Conservation (phyloP, 805 yeast species). For the Pichia cephalocereana region DNA sequence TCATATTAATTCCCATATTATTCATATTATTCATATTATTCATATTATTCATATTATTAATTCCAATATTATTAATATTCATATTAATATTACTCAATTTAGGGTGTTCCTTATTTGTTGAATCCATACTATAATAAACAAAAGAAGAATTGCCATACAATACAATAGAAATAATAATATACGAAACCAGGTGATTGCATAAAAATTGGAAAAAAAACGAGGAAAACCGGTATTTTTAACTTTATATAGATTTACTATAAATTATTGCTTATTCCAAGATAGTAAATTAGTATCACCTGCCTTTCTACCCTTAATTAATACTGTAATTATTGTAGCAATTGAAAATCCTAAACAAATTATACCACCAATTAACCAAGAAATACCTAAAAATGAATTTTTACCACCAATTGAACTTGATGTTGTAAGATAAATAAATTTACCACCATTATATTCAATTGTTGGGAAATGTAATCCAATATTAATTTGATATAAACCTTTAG, state of each 20-base stretch:
- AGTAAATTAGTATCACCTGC: constrained; percentile 62
- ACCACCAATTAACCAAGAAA: constrained; percentile 69
- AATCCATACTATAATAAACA: too few species aligned
- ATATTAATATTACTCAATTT: too few species aligned
- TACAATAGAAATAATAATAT: too few species aligned
- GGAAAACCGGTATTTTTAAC: too few species aligned
- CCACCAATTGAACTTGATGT: constrained; percentile 73
- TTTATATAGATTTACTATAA: too few species aligned
- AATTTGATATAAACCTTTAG: constrained; percentile 54
- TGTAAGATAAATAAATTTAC: constrained; percentile 55
- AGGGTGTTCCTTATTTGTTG: too few species aligned
- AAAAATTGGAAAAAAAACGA: too few species aligned
- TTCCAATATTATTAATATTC: too few species aligned
- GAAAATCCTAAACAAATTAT: constrained; percentile 56
- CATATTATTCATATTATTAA: too few species aligned
- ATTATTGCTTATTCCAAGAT: constrained; percentile 57
- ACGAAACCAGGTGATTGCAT: too few species aligned
- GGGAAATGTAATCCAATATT: constrained; percentile 73
- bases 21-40: neutral
- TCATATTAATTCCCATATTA: too few species aligned
- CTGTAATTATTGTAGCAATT: constrained; percentile 40
- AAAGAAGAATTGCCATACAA: too few species aligned
- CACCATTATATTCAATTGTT: constrained; percentile 57
- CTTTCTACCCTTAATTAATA: constrained; percentile 57
- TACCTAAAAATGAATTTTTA: constrained; percentile 63